Conservation (phyloP, 177 flowering plant genomes). For the Telopea speciosissima region DNA sequence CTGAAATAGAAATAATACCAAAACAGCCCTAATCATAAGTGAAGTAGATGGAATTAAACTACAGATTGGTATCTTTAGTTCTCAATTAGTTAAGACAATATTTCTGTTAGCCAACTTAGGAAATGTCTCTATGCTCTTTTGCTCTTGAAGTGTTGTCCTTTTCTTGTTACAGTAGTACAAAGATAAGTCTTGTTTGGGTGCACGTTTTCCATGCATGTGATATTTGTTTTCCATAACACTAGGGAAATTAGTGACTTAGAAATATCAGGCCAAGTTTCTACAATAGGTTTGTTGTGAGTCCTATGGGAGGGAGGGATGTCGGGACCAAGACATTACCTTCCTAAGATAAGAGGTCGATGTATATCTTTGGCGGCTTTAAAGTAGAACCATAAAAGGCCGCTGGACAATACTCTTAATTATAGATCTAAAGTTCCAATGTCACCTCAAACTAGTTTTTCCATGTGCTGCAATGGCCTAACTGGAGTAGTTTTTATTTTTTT, state of each 20-base stretch:
- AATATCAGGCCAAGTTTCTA: conserved; percentile 2
- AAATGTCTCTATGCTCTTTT: not conserved
- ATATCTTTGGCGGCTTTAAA: not conserved
- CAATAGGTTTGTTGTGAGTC: not conserved
- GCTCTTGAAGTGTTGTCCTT: not conserved
- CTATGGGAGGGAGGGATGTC: not conserved
- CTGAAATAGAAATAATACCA: too few species aligned
- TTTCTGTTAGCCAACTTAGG: not conserved
- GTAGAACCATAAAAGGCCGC: too few species aligned
- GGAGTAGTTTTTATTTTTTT: too few species aligned
- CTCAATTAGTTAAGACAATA: not conserved
- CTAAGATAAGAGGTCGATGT: not conserved
- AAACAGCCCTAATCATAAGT: too few species aligned
- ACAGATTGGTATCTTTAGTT: not conserved
- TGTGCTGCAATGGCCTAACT: too few species aligned
- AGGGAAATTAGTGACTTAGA: not conserved
- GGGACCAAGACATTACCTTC: not conserved
- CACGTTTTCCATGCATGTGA: not conserved
- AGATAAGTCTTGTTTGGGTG: not conserved
- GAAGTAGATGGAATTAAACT: not conserved
- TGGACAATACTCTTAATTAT: too few species aligned
- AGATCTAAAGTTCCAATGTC: too few species aligned
- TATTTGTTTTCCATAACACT: not conserved
- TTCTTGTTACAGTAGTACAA: not conserved
- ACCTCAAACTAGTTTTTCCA: too few species aligned